A percentile compares a stretch with the other conserved stretches of the same genome.
phyloP scores from a whole-genome alignment of 257 asterid genomes.

The Solanum tarapatanum region DNA sequence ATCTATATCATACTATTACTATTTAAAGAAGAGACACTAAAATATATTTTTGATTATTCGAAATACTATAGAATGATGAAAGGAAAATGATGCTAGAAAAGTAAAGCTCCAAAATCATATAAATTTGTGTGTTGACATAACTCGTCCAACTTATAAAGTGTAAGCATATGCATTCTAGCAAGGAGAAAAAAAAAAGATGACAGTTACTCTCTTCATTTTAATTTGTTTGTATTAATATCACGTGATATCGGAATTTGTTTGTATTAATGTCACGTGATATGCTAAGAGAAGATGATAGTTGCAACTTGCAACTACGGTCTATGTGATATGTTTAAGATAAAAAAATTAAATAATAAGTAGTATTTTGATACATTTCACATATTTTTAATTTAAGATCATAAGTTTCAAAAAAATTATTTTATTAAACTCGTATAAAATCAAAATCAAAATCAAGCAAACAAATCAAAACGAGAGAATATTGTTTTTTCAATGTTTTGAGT shows the following conservation, averaged over 20 bases:
- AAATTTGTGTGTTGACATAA: neutral
- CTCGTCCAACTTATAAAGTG: neutral
- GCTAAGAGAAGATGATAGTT: neutral
- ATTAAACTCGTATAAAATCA: no score
- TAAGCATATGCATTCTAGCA: neutral
- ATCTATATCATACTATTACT: neutral
- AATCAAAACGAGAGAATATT: no score
- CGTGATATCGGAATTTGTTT: neutral
- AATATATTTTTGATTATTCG: neutral
- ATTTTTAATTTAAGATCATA: no score
- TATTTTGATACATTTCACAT: neutral
- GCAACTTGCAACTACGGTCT: no score
- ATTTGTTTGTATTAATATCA: neutral
- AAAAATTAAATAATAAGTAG: neutral
- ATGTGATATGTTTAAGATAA: neutral
- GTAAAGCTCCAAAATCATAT: neutral
- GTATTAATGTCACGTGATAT: neutral
- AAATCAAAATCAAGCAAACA: neutral
- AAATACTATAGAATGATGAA: neutral
- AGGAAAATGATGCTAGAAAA: neutral
- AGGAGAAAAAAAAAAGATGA: neutral
- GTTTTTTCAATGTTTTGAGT: neutral
- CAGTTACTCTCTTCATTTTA: rapidly evolving
- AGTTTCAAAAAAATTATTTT: no score
- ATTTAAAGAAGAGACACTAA: neutral